These are phyloP conservation scores for Boletus reticuloceps DNA, from an alignment of 768 basidiomycete species.

Conservation along the genomic window DNA sequence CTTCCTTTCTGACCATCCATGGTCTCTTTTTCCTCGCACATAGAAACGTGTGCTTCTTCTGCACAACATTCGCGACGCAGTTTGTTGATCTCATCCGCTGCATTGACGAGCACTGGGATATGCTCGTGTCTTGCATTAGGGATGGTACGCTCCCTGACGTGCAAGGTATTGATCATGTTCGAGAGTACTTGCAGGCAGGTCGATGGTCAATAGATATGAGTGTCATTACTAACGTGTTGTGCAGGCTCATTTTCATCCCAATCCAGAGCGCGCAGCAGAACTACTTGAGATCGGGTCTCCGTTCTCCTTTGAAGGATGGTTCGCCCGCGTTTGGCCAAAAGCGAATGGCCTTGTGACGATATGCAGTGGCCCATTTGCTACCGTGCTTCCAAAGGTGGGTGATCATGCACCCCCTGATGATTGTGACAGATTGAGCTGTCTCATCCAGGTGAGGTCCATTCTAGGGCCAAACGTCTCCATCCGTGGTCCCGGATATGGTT, in stretches of 20 bases:
- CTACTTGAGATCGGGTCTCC: slow-evolving; percentile 13
- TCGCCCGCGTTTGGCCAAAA: slow-evolving; percentile 17
- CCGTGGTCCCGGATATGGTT: slow-evolving; percentile 2
- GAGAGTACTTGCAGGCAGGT: slow-evolving; percentile 14
- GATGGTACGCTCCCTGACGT: slow-evolving; percentile 17
- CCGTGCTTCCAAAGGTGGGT: slow-evolving; percentile 12
- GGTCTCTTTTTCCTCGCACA: slow-evolving; percentile 18
- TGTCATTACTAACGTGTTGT: neutral
- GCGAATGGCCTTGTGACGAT: neutral
- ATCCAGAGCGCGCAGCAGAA: slow-evolving; percentile 20
- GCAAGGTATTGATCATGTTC: slow-evolving; percentile 9
- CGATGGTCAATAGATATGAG: no score
- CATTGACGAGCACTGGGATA: slow-evolving; percentile 16
- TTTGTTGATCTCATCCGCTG: slow-evolving; percentile 13
- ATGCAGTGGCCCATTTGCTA: slow-evolving; percentile 11
- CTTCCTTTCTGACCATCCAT: slow-evolving; percentile 20
- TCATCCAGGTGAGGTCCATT: slow-evolving; percentile 11
- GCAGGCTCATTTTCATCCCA: slow-evolving; percentile 10
- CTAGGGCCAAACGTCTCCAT: slow-evolving; percentile 8
- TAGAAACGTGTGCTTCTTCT: neutral
- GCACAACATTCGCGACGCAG: neutral
- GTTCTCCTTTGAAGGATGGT: slow-evolving; percentile 14
- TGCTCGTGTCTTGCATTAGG: slow-evolving; percentile 14
- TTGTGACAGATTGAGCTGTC: neutral
- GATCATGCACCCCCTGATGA: neutral